These are phyloP conservation scores for Orbilia javanica DNA, from an alignment of 2,329 filamentous ascomycete species.

Conservation along the genomic window DNA sequence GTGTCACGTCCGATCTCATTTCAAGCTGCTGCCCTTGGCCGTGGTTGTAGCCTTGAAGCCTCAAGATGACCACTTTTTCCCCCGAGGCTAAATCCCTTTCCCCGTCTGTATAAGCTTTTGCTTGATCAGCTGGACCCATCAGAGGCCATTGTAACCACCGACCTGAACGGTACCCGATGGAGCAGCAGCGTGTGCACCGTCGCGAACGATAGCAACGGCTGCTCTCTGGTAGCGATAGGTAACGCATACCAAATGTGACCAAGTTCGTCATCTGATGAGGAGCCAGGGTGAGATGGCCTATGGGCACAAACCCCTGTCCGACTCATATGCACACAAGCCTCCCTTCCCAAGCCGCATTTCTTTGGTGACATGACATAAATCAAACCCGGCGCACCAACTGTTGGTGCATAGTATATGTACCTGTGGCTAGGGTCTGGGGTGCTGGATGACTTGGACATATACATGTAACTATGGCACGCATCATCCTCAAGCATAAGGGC, in stretches of 20 bases:
- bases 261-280: conserved; percentile 53
- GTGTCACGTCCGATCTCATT: conserved; percentile 17
- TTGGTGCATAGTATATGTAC: not conserved
- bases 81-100: conserved; percentile 21
- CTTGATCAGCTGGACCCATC: conserved; percentile 41
- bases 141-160: conserved; percentile 21
- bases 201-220: conserved; percentile 25
- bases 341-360: conserved; percentile 34
- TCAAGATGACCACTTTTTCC: not conserved
- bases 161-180: conserved; percentile 6
- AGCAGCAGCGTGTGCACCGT: conserved; percentile 28
- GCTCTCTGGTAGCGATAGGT: conserved; percentile 45
- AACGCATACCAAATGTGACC: conserved; percentile 38
- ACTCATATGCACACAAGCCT: conserved; percentile 45
- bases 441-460: conserved; percentile 4
- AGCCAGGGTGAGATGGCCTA: conserved; percentile 16
- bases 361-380: not conserved
- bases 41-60: not conserved
- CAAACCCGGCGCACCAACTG: conserved; percentile 3
- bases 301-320: conserved; percentile 30
- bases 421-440: conserved; percentile 21
- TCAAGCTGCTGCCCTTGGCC: conserved; percentile 14
- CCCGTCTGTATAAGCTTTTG: conserved; percentile 19
- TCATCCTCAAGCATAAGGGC: conserved; percentile 9
- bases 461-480: conserved; percentile 22